Conservation (phyloP, 306 rosid species). For the Hippophae tibetana region DNA sequence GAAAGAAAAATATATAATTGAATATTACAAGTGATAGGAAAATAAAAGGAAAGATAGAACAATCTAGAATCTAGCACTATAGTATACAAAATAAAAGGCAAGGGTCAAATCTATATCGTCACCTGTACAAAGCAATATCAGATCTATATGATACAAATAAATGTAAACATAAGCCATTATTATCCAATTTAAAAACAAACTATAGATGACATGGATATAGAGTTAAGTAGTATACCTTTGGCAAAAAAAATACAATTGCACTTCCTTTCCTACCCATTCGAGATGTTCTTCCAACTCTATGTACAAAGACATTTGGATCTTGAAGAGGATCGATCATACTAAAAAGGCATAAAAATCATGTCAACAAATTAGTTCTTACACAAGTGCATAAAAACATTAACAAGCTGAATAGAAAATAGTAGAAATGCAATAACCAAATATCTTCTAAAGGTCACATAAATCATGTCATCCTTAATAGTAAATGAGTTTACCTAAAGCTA, state of each 20-base stretch:
- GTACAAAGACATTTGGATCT: constrained; percentile 86
- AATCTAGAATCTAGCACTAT: background rate
- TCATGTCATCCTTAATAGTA: too few relatives aligned
- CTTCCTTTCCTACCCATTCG: constrained; percentile 88
- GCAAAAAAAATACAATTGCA: constrained; percentile 72
- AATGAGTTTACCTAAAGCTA: constrained; percentile 66
- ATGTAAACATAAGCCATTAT: background rate
- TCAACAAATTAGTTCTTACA: too few relatives aligned
- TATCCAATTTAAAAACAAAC: too few relatives aligned
- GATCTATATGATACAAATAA: background rate
- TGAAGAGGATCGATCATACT: constrained; percentile 98
- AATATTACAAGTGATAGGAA: too few relatives aligned
- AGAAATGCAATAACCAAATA: too few relatives aligned
- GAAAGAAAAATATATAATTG: too few relatives aligned
- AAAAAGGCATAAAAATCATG: constrained; percentile 19
- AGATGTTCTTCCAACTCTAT: constrained; percentile 97
- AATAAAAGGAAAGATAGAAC: constrained; percentile 16
- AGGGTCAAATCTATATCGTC: constrained; percentile 9
- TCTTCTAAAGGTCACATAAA: constrained; percentile 15
- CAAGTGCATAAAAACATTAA: constrained; percentile 10
- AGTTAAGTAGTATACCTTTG: constrained; percentile 51
- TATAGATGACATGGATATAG: constrained; percentile 6
- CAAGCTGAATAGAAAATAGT: too few relatives aligned
- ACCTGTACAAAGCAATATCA: constrained; percentile 11
- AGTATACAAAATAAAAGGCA: background rate